Base-by-base conservation (phyloP, 768 basidiomycete species). In the Gloeopeniophorella convolvens region DNA sequence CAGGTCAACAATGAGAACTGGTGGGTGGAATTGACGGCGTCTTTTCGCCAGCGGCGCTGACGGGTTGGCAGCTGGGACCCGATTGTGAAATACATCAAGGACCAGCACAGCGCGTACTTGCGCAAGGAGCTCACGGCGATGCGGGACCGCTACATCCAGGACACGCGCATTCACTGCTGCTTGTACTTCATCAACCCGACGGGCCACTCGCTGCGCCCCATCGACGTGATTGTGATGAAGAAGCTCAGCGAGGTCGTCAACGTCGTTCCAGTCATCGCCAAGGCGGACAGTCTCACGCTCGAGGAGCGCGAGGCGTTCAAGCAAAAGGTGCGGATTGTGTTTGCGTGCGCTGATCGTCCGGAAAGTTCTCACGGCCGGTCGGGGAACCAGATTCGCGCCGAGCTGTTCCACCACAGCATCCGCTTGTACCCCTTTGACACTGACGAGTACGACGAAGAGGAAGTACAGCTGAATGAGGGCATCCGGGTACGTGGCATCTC, bases 1-100 rank as follows among this genome's bases (percentile, higher is more conserved):
- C 90, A 93, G 63, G 82, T 99, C 66, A 95, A 99, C 80, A 99
- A 99, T 69, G 95, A 99, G 69, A 88, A 88, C 68, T 97, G 96
- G 90, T 93, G 61, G 41, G 83, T 68, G 24, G 28, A 7, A 13
- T 21, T 11, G 18, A 21, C 15, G 11, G 37, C n/a, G 13, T 48
- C 15, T 24, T 12, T 41, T 32, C 16, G 20, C 21, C 20, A 42
- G 41, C 33, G 7, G 31, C 26, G 24, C 26, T 42, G 35, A 39
- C 21, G 9, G 30, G 20, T 20, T 50, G 56, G n/a, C 54, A 94
- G 90, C 76, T 99, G 95, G 95, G 95, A 99, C 63, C 89, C 95
- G 35, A 98, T 99, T 62, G 78, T 98, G 66, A 97, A 96, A 70
- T 96, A 99, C 69, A 97, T 97, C 76, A 92, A 94, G 74, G 95